Evolutionary conservation across 163 green algal species (phyloP).

Genomic region (Chloroidium sp.): DNA sequence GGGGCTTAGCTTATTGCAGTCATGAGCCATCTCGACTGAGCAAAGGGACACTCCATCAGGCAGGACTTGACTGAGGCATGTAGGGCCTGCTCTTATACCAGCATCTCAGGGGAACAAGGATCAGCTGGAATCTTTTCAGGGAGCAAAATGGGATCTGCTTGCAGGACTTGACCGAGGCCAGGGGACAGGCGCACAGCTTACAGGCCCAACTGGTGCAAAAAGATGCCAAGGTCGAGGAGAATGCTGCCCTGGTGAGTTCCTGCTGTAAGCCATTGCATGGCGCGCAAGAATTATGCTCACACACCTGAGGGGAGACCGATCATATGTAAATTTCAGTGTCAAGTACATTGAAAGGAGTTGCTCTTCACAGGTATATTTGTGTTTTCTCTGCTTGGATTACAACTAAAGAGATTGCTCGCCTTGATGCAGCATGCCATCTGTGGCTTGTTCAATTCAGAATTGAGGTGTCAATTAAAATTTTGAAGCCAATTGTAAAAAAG

Average conservation of each 20-base stretch:
- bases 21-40: background rate
- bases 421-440: too few relatives aligned
- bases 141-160: background rate
- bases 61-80: too few relatives aligned
- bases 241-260: conserved; percentile 4
- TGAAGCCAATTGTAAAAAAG: too few relatives aligned
- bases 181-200: conserved; percentile 18
- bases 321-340: too few relatives aligned
- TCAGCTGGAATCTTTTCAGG: too few relatives aligned
- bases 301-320: background rate
- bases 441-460: too few relatives aligned
- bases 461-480: too few relatives aligned
- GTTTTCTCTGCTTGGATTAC: background rate
- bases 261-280: background rate
- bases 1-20: background rate
- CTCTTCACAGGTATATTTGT: background rate
- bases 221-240: conserved; percentile 24
- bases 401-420: too few relatives aligned
- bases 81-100: too few relatives aligned
- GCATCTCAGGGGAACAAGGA: too few relatives aligned
- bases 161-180: conserved; percentile 16
- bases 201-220: conserved; percentile 28
- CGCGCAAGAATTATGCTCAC: background rate
- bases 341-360: too few relatives aligned
- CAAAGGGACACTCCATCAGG: too few relatives aligned